Base-by-base conservation (phyloP, 139 green algal species). In the Nannochloris sp. region DNA sequence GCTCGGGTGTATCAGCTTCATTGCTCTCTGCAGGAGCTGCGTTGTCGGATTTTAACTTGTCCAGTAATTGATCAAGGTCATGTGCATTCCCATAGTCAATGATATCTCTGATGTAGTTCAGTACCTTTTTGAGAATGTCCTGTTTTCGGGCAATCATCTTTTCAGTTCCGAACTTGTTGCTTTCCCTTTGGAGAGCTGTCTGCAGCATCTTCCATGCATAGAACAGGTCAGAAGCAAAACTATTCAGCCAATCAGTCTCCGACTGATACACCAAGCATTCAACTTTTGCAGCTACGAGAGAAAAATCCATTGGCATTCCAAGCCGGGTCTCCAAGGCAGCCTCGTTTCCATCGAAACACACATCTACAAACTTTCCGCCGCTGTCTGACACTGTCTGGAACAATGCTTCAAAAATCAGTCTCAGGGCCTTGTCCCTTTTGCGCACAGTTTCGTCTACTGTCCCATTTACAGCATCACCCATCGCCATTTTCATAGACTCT, bases 181-280 rank as follows among this genome's bases (percentile, higher is more conserved):
- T 43, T 16, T 28, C 13, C 58, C 75, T 79, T 37, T 67, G 60
- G 29, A 49, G 56, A 17, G 69, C 79, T 3, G 61, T 56, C 6
- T 72, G 71, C 67, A 76, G 79, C 37, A 86, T 65, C 16, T 63
- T 28, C 14, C 70, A 76, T 14, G 75, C 78, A 10, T 57, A 31
- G 0, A 44, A 36, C 2, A 90, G 36, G 40, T 90, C 83, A 3
- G 66, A 63, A 11, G 57, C 63, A 16, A 91, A 76, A 1, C 80
- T 79, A 1, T 67, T 40, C 36, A 86, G 43, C 30, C 69, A 69
- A 49, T 75, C 23, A 6, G 49, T 49, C 25, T 60, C 25, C 2
- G 30, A 36, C 2, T 51, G 29, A 50, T 84, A 84, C 8, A 73
- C 50, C 43, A 70, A 68, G 71, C 66, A 53, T 40, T 72, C 57